Evolutionary conservation across 2,329 filamentous ascomycete species (phyloP).

Genomic region (Monilinia fructicola): DNA sequence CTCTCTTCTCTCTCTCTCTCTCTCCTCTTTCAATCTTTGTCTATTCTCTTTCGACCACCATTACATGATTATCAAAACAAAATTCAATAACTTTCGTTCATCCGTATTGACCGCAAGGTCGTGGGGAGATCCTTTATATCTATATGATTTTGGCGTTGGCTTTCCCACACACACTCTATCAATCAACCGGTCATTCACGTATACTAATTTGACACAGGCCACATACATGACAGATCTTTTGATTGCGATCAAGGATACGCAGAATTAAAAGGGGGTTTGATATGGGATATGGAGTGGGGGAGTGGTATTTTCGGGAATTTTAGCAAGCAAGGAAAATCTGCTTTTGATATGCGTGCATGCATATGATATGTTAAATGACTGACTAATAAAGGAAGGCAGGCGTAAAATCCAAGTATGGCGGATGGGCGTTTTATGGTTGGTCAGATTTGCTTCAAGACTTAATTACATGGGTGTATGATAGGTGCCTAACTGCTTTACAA

Average conservation of each 20-base stretch:
- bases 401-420: constrained; percentile 11
- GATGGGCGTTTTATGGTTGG: constrained; percentile 13
- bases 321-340: constrained; percentile 1
- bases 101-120: constrained; percentile 88
- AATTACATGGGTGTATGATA: constrained; percentile 13
- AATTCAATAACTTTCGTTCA: constrained; percentile 99
- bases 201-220: constrained; percentile 16
- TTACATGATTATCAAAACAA: constrained; percentile 73
- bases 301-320: constrained; percentile 7
- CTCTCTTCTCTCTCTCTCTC: background rate
- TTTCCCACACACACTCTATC: constrained; percentile 26
- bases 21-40: constrained; percentile 25
- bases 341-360: background rate
- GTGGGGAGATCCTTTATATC: constrained; percentile 68
- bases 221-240: constrained; percentile 30
- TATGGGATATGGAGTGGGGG: constrained; percentile 8
- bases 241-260: constrained; percentile 28
- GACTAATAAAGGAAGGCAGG: constrained; percentile 12
- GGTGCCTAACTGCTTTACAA: background rate
- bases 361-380: constrained; percentile 12
- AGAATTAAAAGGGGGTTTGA: background rate
- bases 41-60: constrained; percentile 32
- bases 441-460: background rate
- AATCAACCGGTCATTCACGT: background rate
- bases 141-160: constrained; percentile 44